Conservation (phyloP, 805 yeast genomes). For the Saccharomyces mikatae region DNA sequence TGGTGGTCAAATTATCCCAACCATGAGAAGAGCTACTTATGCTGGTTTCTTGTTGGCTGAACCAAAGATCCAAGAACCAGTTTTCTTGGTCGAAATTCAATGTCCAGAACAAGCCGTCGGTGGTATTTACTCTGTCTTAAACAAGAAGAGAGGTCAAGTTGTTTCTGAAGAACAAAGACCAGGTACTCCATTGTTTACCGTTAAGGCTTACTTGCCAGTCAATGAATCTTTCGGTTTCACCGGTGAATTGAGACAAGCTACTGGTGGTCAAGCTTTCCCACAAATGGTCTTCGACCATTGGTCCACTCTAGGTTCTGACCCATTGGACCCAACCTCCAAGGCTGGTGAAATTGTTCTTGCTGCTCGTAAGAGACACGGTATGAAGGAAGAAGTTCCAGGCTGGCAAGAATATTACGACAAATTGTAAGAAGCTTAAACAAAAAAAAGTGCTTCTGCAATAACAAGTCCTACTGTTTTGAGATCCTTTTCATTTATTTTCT, state of each 20-base stretch:
- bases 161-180: constrained; percentile 99
- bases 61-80: constrained; percentile 98
- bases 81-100: constrained; percentile 96
- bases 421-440: constrained; percentile 42
- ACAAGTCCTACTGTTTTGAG: not conserved
- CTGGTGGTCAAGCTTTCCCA: constrained; percentile 99
- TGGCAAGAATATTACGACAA: constrained; percentile 97
- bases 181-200: constrained; percentile 99
- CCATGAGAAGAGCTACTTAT: constrained; percentile 98
- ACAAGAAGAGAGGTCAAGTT: constrained; percentile 99
- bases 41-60: constrained; percentile 96
- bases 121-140: constrained; percentile 98
- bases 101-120: constrained; percentile 99
- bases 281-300: constrained; percentile 99
- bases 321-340: constrained; percentile 72
- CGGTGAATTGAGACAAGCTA: constrained; percentile 97
- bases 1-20: constrained; percentile 99
- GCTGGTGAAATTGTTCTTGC: constrained; percentile 54
- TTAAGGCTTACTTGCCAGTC: constrained; percentile 98
- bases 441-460: not conserved
- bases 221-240: constrained; percentile 99
- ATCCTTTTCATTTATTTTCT: not conserved
- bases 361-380: constrained; percentile 90
- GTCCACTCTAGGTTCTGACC: constrained; percentile 84
- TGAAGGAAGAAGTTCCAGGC: constrained; percentile 95